Evolutionary conservation across 179 eudicot genomes (phyloP).

Genomic region (Patellifolia procumbens): DNA sequence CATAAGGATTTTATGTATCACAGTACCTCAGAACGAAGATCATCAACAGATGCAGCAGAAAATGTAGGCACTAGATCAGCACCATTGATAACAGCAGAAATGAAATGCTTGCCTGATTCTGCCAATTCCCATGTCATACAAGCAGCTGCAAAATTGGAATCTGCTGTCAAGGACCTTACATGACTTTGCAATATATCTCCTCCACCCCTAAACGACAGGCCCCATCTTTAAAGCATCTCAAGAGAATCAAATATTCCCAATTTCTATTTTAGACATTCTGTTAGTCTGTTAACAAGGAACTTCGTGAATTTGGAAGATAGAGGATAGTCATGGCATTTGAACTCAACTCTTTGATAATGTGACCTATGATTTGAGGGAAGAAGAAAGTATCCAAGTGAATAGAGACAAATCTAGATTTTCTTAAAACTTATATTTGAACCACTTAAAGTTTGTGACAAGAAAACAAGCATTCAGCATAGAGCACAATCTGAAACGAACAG

Average conservation of each 20-base stretch:
- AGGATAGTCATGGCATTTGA: background rate
- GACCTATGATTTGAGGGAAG: background rate
- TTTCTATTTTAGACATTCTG: too few relatives aligned
- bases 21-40: slow-evolving; percentile 91
- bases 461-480: background rate
- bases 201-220: background rate
- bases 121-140: slow-evolving; percentile 99
- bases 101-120: slow-evolving; percentile 89
- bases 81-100: slow-evolving; percentile 81
- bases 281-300: background rate
- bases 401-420: background rate
- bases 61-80: slow-evolving; percentile 96
- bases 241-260: too few relatives aligned
- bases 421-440: background rate
- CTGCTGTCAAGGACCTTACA: slow-evolving; percentile 6
- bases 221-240: too few relatives aligned
- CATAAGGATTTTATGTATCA: slow-evolving; percentile 16
- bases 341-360: background rate
- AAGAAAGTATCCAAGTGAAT: background rate
- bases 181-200: background rate
- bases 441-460: background rate
- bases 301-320: background rate
- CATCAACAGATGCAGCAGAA: slow-evolving; percentile 87
- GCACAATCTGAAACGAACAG: background rate
- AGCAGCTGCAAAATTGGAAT: slow-evolving; percentile 67